These are phyloP conservation scores for Fusarium sarcochroum DNA, from an alignment of 2,329 filamentous ascomycete species.

Conservation along the genomic window DNA sequence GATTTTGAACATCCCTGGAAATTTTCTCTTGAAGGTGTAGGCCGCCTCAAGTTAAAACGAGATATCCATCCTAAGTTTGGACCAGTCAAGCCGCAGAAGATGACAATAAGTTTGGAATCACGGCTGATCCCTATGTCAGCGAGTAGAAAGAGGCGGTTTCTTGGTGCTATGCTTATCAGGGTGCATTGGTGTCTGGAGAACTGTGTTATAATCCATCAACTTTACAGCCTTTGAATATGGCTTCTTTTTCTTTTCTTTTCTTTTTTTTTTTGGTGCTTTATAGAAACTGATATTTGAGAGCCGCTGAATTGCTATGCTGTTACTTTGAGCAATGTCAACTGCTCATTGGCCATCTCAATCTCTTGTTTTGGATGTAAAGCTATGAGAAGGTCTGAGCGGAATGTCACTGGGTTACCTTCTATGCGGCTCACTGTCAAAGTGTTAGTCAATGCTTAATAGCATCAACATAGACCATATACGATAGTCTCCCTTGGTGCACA, in stretches of 20 bases:
- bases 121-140: background rate
- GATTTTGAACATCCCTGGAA: background rate
- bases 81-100: constrained; percentile 3
- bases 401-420: background rate
- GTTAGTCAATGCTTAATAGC: too few species aligned
- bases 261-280: too few species aligned
- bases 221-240: constrained; percentile 29
- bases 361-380: background rate
- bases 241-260: too few species aligned
- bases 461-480: background rate
- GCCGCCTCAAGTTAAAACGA: background rate
- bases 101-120: background rate
- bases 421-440: background rate
- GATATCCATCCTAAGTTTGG: background rate
- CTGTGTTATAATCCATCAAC: constrained; percentile 37
- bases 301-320: constrained; percentile 7
- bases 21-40: constrained; percentile 2
- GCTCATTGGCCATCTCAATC: too few species aligned
- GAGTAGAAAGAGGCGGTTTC: constrained; percentile 11
- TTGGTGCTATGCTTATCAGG: constrained; percentile 37
- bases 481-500: background rate
- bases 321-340: background rate
- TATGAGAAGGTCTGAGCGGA: background rate
- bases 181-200: constrained; percentile 48
- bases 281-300: constrained; percentile 29